A percentile compares a stretch with the other conserved stretches of the same genome.
Conservation (phyloP, 1,139 yeast species). For the Nakaseomyces kungkrabaensis region DNA sequence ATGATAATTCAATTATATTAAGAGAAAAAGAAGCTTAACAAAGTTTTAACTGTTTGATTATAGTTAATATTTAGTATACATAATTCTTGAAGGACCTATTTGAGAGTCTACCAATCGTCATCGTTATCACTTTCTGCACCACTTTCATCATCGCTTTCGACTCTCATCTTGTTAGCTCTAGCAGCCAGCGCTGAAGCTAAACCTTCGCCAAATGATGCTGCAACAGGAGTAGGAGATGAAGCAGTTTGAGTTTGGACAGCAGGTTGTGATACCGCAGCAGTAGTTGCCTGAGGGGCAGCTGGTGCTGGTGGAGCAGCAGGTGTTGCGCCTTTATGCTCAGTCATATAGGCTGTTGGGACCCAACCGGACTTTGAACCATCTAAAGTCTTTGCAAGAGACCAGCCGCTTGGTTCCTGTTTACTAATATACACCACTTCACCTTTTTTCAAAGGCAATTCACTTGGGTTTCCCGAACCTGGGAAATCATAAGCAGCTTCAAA, state of each 20-base stretch:
- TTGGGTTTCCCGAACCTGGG: conserved; percentile 77
- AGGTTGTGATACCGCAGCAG: conserved; percentile 5
- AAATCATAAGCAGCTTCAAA: conserved; percentile 85
- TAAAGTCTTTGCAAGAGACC: conserved; percentile 79
- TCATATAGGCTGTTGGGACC: conserved; percentile 91
- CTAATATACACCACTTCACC: conserved; percentile 68
- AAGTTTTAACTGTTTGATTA: too few species aligned
- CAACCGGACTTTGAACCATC: conserved; percentile 83
- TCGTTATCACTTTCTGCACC: conserved; percentile 55
- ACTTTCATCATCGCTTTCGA: conserved; percentile 70
- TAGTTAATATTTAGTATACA: too few species aligned
- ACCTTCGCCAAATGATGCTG: conserved; percentile 68
- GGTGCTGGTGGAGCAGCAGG: conserved; percentile 46
- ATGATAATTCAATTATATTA: too few species aligned
- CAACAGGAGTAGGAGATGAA: conserved; percentile 20
- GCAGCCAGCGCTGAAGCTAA: conserved; percentile 83
- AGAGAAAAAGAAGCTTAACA: too few species aligned
- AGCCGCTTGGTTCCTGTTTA: conserved; percentile 68
- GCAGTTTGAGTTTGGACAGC: conserved; percentile 21
- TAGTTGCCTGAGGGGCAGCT: not conserved
- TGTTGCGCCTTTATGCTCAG: conserved; percentile 41
- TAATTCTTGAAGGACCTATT: not conserved
- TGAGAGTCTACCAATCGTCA: conserved; percentile 38
- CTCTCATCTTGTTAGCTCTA: conserved; percentile 69
- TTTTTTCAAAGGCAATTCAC: conserved; percentile 65